Conservation (phyloP, 1,284 basidiomycete genomes). For the Pascua sp. region DNA sequence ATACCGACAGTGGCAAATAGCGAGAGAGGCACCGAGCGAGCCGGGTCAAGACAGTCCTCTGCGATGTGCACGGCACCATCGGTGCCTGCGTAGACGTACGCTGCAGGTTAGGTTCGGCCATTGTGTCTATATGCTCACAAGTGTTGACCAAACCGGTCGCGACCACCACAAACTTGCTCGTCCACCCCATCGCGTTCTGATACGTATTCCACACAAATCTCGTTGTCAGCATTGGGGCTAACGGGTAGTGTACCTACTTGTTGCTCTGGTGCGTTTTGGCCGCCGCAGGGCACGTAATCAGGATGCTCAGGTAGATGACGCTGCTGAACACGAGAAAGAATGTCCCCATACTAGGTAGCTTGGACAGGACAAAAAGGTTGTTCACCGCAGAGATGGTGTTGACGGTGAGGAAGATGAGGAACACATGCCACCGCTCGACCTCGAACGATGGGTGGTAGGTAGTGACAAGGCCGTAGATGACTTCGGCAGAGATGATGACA, state of each 20-base stretch:
- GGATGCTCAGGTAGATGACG: conserved; percentile 1
- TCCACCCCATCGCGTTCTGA: conserved; percentile 4
- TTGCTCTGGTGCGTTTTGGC: conserved; percentile 2
- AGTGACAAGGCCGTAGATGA: conserved; percentile 10
- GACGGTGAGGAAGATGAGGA: conserved; percentile 12
- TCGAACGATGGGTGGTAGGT: conserved; percentile 12
- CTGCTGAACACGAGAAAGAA: conserved; percentile 9
- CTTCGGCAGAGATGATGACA: conserved; percentile 13
- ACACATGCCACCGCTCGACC: conserved; percentile 20
- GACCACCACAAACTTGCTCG: conserved; percentile 5
- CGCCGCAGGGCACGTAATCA: conserved; percentile 18
- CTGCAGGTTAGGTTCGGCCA: not conserved
- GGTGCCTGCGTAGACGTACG: conserved; percentile 5
- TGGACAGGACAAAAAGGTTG: conserved; percentile 11
- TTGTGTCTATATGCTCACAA: not conserved
- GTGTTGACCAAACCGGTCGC: conserved; percentile 7
- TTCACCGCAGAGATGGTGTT: conserved; percentile 10
- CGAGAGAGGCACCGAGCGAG: not conserved
- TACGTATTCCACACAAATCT: conserved; percentile 8
- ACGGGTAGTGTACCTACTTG: not conserved
- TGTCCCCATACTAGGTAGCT: conserved; percentile 7
- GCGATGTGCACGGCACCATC: conserved; percentile 8
- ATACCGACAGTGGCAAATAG: conserved; percentile 1
- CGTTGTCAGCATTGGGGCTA: no score
- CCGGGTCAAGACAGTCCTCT: conserved; percentile 8